Evolutionary conservation across 441 rosid species (phyloP).

Genomic region (Euphorbia celastroides): DNA sequence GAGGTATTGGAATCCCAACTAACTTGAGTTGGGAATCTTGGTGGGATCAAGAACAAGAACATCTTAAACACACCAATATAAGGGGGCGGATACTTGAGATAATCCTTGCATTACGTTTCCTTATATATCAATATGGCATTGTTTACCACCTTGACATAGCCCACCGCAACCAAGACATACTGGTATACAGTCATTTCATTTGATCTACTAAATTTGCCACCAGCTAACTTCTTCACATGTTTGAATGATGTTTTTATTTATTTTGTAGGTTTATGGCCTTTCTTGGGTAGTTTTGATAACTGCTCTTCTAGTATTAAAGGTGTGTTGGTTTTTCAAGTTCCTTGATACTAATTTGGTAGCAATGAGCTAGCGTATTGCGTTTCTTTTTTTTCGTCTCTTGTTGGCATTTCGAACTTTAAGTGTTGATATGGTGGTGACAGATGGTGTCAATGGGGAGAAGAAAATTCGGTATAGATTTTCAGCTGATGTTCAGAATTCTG

Average conservation of each 20-base stretch:
- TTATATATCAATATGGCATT: conserved; percentile 94
- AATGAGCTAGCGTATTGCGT: neutral
- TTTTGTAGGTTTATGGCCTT: conserved; percentile 67
- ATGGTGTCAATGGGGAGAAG: conserved; percentile 94
- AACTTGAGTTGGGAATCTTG: conserved; percentile 99
- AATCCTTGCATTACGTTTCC: conserved; percentile 71
- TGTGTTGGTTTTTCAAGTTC: conserved; percentile 20
- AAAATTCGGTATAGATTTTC: conserved; percentile 88
- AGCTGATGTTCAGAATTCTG: conserved; percentile 87
- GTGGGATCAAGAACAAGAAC: conserved; percentile 99
- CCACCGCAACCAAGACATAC: conserved; percentile 42
- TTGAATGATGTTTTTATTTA: conserved; percentile 4
- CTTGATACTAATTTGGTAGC: neutral
- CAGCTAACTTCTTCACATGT: neutral
- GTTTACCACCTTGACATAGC: conserved; percentile 82
- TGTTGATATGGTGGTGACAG: conserved; percentile 33
- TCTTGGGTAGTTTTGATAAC: conserved; percentile 76
- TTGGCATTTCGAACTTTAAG: too few species aligned
- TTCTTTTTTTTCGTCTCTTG: too few species aligned
- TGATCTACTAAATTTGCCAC: conserved; percentile 6
- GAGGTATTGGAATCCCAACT: conserved; percentile 97
- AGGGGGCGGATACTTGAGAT: conserved; percentile 94
- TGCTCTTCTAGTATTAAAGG: conserved; percentile 75
- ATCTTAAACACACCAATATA: conserved; percentile 79
- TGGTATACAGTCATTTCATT: too few species aligned